A percentile compares a stretch with the other conserved stretches of the same genome.
phyloP scores from a whole-genome alignment of 1,284 basidiomycete genomes.

The Austroboletus sp. region DNA sequence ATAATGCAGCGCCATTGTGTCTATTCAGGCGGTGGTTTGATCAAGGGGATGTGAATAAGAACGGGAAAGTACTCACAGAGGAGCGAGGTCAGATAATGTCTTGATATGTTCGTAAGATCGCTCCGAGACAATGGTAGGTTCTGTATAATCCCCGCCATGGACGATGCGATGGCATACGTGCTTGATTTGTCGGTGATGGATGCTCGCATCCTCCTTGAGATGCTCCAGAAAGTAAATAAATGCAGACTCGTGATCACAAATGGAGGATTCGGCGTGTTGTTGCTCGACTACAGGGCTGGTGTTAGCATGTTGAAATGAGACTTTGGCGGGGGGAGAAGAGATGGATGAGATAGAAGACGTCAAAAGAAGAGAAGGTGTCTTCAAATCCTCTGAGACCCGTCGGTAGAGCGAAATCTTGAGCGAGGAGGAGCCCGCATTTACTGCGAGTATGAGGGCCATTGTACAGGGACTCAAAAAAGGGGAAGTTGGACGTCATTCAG shows the following conservation, averaged over 20 bases:
- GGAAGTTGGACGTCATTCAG: neutral
- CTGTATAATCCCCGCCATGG: conserved; percentile 70
- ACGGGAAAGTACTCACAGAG: conserved; percentile 49
- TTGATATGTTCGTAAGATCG: conserved; percentile 66
- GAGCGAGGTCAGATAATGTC: conserved; percentile 70
- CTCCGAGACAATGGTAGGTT: conserved; percentile 61
- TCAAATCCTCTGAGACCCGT: conserved; percentile 17
- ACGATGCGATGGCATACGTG: conserved; percentile 71
- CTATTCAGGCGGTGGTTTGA: conserved; percentile 28
- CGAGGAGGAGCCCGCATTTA: conserved; percentile 70
- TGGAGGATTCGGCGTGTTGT: conserved; percentile 28
- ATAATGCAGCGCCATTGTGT: conserved; percentile 57
- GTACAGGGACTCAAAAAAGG: neutral
- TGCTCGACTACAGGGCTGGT: conserved; percentile 11
- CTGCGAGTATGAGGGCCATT: conserved; percentile 48
- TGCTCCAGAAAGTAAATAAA: conserved; percentile 56
- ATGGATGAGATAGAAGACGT: conserved; percentile 52
- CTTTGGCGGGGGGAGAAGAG: conserved; percentile 47
- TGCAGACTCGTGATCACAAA: conserved; percentile 55
- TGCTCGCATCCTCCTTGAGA: conserved; percentile 39
- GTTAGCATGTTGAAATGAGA: conserved; percentile 38
- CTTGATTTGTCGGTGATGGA: conserved; percentile 43
- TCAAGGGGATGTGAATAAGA: neutral
- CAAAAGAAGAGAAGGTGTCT: conserved; percentile 40
- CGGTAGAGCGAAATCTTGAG: conserved; percentile 68